Conservation (phyloP, 768 basidiomycete genomes). For the Artomyces pyxidatus region DNA sequence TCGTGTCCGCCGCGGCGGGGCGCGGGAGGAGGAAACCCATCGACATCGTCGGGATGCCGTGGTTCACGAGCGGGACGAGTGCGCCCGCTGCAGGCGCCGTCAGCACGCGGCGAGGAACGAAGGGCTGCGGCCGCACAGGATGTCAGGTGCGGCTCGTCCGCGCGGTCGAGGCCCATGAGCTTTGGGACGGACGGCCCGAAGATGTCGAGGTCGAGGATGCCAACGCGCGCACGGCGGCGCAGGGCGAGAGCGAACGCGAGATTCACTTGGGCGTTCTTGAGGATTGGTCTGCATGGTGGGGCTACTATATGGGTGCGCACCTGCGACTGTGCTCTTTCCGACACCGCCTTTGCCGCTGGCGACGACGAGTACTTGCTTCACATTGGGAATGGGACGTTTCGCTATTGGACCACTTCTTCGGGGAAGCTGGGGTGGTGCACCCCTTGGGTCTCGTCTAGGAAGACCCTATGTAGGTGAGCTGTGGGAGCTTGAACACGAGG, state of each 20-base stretch:
- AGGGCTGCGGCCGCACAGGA: slow-evolving; percentile 31
- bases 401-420: slow-evolving; percentile 44
- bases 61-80: slow-evolving; percentile 76
- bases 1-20: slow-evolving; percentile 36
- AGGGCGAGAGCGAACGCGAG: slow-evolving; percentile 68
- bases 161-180: slow-evolving; percentile 78
- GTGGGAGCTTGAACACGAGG: slow-evolving; percentile 1
- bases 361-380: slow-evolving; percentile 74
- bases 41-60: slow-evolving; percentile 91
- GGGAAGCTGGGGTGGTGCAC: slow-evolving; percentile 48
- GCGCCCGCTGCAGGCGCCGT: slow-evolving; percentile 45
- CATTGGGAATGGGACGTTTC: slow-evolving; percentile 58
- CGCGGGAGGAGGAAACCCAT: slow-evolving; percentile 89
- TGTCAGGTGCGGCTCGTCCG: slow-evolving; percentile 74
- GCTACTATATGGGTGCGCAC: slow-evolving; percentile 32
- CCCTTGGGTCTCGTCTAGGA: slow-evolving; percentile 17
- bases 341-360: slow-evolving; percentile 95
- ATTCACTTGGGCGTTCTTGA: slow-evolving; percentile 46
- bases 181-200: slow-evolving; percentile 94
- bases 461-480: slow-evolving; percentile 19
- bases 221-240: slow-evolving; percentile 45
- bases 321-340: slow-evolving; percentile 90
- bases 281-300: neutral
- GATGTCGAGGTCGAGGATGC: slow-evolving; percentile 89
- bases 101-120: neutral